These are phyloP conservation scores for Blepharisma stoltei DNA, from an alignment of 73 alveolate genomes.

Conservation along the genomic window DNA sequence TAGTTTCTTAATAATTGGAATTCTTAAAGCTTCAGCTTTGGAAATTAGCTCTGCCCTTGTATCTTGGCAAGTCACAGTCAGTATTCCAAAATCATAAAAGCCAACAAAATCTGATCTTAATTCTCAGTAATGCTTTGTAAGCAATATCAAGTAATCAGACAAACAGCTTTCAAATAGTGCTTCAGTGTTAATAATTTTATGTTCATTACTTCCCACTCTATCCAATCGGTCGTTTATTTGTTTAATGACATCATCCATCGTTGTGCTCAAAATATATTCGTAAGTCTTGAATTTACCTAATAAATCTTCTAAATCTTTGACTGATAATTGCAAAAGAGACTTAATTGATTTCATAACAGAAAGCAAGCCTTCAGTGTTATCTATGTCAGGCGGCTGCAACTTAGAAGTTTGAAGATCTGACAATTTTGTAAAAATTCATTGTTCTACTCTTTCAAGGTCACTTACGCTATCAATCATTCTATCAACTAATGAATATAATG, in stretches of 20 bases:
- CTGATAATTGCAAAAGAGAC: not conserved
- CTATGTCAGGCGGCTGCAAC: not conserved
- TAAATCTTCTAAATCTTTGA: not conserved
- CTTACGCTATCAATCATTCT: not conserved
- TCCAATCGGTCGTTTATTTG: not conserved
- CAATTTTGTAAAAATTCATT: conserved; percentile 4
- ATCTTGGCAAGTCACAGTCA: not conserved
- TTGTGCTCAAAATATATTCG: conserved; percentile 4
- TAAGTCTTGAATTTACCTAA: not conserved
- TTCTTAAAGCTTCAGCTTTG: conserved; percentile 11
- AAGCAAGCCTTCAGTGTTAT: not conserved
- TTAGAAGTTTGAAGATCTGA: not conserved
- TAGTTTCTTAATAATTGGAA: not conserved
- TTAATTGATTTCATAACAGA: not conserved
- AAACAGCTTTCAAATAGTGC: not conserved
- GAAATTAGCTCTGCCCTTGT: not conserved
- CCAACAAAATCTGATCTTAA: conserved; percentile 2
- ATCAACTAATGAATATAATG: not conserved
- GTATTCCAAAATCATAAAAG: conserved; percentile 13
- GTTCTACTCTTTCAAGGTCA: conserved; percentile 15
- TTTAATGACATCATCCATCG: not conserved
- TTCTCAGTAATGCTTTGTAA: conserved; percentile 19
- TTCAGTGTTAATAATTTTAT: not conserved
- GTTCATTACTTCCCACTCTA: not conserved
- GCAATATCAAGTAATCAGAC: not conserved